Evolutionary conservation across 2,329 filamentous ascomycete species (phyloP), one percentile per base, ranked within the genome.

Genomic region (Scolecobasidium constrictum): DNA sequence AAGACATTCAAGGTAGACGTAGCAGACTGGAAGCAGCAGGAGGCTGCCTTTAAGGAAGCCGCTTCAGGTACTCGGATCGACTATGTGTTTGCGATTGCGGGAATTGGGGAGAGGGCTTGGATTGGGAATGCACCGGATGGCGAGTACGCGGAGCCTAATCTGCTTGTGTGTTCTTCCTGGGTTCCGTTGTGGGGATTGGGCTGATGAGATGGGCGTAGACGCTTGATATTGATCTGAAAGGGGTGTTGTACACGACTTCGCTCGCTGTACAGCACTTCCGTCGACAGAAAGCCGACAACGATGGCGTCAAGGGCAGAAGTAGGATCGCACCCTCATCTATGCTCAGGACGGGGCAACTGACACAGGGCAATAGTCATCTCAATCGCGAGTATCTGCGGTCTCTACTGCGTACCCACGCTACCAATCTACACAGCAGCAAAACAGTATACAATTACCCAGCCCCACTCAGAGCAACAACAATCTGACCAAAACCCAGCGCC

Each of bases 181-280:
- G n/a, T n/a, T n/a, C n/a, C n/a, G n/a, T n/a, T n/a, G n/a, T n/a
- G n/a, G n/a, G n/a, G n/a, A n/a, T n/a, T n/a, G n/a, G n/a, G n/a
- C n/a, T n/a, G n/a, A n/a, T n/a, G n/a, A n/a, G n/a, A n/a, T n/a
- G n/a, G n/a, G n/a, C n/a, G n/a, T 20, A 43, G 40, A 56, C 59
- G 1, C 33, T 68, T 15, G 62, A 67, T 20, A 51, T 67, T 3
- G 60, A 67, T 49, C 44, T 67, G 37, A 64, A 56, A 13, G 66
- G 64, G 1, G 55, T 66, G n/a, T 40, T 68, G 38, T 66, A 64
- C 43, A 68, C 64, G 0, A 49, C 59, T 5, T 57, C 57, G 0
- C 52, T 68, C 18, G 64, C 62, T 4, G 50, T 67, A 2, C 65
- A 68, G 56, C 65, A 68, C 45, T 65, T 67, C 50, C 51, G 62